Evolutionary conservation across 257 asterid genomes (phyloP), one percentile per base, ranked within the genome.

Genomic region (Pogostemon cablin): DNA sequence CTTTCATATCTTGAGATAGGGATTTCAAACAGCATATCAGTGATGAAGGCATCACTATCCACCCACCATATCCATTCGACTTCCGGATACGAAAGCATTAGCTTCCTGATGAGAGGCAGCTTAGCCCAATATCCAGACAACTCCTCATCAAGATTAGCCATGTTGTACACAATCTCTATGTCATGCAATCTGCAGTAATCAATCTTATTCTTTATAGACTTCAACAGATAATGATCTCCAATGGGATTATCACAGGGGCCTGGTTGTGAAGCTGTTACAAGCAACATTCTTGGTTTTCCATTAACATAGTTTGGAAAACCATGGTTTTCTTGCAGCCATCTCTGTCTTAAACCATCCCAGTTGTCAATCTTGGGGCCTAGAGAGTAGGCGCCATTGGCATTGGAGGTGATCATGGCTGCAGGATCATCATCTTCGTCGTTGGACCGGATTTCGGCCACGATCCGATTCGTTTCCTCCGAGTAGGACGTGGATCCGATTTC

Each of bases 11-110:
- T 81, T 0, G 58, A 20, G 5, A 77, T 35, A 0, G 88, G 88
- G 50, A 83, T 62, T 42, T 83, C 83, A 3, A 86, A 83, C 1
- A 9, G 35, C 85, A 81, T 78, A 4, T 83, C 86, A 0, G 88
- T 86, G 67, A 85, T 79, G 67, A 85, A 68, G 2, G 88, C 86
- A 69, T 83, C 86, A 57, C 81, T 77, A 12, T 85, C 86, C 75
- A 85, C 77, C 90, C 86, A 83, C 87, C 90, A 83, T 40, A 83
- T 32, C 82, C 85, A 85, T 38, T 85, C 88, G 17, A 72, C 68
- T 61, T 85, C 86, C 1, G 84, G 85, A 47, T 83, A 85, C 0
- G 85, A 64, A 3, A 86, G 40, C 82, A 86, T 77, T 17, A 85
- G 62, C 69, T 62, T 72, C 56, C 88, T 67, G 49, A 86, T 77